phyloP scores from a whole-genome alignment of 306 rosid genomes.

The Luffa acutangula region DNA sequence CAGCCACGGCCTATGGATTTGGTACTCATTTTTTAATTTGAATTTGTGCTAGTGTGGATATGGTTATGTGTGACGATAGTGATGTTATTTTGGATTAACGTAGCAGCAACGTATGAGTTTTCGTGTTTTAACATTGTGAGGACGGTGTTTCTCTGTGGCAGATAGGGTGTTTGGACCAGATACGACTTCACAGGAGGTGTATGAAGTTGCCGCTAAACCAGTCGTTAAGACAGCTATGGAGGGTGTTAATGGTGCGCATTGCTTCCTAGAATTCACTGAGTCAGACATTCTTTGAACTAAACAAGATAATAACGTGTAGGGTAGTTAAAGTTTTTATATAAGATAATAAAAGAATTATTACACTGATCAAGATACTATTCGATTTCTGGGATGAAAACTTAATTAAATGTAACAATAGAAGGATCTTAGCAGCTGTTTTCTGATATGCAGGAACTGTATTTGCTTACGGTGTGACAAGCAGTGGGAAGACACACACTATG shows the following conservation, averaged over 20 bases:
- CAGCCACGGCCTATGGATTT: constrained; percentile 85
- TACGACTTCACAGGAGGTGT: constrained; percentile 69
- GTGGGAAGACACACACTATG: constrained; percentile 99
- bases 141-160: constrained; percentile 33
- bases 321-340: neutral
- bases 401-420: neutral
- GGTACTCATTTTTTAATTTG: constrained; percentile 34
- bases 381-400: neutral
- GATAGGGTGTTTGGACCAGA: constrained; percentile 96
- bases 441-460: constrained; percentile 81
- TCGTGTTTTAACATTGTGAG: constrained; percentile 7
- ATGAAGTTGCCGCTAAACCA: constrained; percentile 95
- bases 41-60: neutral
- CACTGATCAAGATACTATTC: neutral
- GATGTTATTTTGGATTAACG: neutral
- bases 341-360: neutral
- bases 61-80: neutral
- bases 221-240: constrained; percentile 98
- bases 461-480: constrained; percentile 98
- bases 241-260: constrained; percentile 75
- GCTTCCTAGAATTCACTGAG: neutral
- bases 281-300: neutral
- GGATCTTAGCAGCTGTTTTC: neutral
- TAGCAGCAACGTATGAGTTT: neutral
- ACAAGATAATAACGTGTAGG: neutral